Conservation (phyloP, 2,329 filamentous ascomycete species). For the Fusarium robinianum region DNA sequence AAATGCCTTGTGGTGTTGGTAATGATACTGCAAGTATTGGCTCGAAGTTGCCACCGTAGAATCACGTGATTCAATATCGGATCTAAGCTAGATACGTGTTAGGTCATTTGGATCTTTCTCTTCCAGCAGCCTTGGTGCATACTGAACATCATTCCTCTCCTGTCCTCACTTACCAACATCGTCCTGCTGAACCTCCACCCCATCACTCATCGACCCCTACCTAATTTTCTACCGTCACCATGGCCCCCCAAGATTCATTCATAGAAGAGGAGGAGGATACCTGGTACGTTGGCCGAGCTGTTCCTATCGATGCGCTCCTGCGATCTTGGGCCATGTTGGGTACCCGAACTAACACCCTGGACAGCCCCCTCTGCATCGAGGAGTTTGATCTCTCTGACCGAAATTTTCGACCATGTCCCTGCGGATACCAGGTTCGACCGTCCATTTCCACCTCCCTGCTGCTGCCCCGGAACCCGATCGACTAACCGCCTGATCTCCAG, state of each 20-base stretch:
- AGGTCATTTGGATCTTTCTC: conserved; percentile 37
- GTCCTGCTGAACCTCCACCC: conserved; percentile 20
- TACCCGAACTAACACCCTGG: conserved; percentile 29
- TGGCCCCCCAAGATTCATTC: conserved; percentile 72
- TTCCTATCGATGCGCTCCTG: conserved; percentile 12
- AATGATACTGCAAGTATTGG: conserved; percentile 39
- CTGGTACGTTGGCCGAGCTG: conserved; percentile 55
- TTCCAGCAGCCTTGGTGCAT: conserved; percentile 39
- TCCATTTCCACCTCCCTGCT: background rate
- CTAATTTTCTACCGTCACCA: conserved; percentile 44
- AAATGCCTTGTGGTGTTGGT: conserved; percentile 39
- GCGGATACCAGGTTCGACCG: conserved; percentile 84
- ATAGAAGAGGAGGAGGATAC: conserved; percentile 73
- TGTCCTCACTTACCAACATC: conserved; percentile 31
- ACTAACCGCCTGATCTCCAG: conserved; percentile 52
- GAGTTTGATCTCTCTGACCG: conserved; percentile 98
- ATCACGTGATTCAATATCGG: conserved; percentile 29
- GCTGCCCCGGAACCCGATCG: conserved; percentile 25
- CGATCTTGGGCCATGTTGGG: conserved; percentile 29
- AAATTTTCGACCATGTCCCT: conserved; percentile 96
- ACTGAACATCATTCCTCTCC: conserved; percentile 33
- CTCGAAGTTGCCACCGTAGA: conserved; percentile 29
- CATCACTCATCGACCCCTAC: conserved; percentile 22
- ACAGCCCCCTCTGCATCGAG: conserved; percentile 94
- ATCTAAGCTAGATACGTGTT: conserved; percentile 30